Evolutionary conservation across 2,329 filamentous ascomycete genomes (phyloP), one percentile per base, ranked within the genome.

Genomic region (Monilinia polystroma): DNA sequence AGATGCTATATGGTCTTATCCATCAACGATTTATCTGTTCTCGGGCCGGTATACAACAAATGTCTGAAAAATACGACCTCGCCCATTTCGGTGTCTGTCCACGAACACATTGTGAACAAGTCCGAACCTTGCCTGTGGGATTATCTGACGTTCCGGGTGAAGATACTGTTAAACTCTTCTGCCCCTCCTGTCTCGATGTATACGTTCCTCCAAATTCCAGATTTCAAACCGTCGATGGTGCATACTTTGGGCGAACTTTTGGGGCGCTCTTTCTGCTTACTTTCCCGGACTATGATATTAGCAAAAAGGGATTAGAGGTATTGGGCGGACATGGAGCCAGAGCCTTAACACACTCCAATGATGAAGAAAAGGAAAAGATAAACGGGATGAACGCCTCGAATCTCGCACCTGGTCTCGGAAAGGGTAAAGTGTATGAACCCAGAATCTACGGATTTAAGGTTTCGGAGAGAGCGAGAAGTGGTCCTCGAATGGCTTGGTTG

Each of bases 21-120:
- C 95, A 99, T 80, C 95, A 98, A 79, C 90, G 95, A 67, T 99
- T 97, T 80, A 98, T 99, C 80, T 98, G 93, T 75, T 97, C 93
- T 32, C 87, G 95, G 68, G 92, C 92, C 2, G 95, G 95, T 63
- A 98, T 99, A 75, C 94, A 98, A 80, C 93, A 97, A 78, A 99
- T 99, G 95, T 92, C 93, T 70, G 95, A 99, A 79, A 99, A 99
- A 79, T 99, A 98, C 82, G 94, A 98, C 79, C 85, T 96, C 59
- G 91, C 93, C 69, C 94, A 99, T 81, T 99, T 99, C 76, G 95
- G 95, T 64, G 89, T 90, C 73, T 99, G 95, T 78, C 95, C 95
- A n/a, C 87, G 95, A 68, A 96, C 94, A 68, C 88, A 94, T 79
- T 99, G 95, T 83, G 90, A 93, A 74, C 90, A 91, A 68, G 91